These are phyloP conservation scores for Rhizopogon roseolus DNA, from an alignment of 768 basidiomycete species.

Conservation along the genomic window DNA sequence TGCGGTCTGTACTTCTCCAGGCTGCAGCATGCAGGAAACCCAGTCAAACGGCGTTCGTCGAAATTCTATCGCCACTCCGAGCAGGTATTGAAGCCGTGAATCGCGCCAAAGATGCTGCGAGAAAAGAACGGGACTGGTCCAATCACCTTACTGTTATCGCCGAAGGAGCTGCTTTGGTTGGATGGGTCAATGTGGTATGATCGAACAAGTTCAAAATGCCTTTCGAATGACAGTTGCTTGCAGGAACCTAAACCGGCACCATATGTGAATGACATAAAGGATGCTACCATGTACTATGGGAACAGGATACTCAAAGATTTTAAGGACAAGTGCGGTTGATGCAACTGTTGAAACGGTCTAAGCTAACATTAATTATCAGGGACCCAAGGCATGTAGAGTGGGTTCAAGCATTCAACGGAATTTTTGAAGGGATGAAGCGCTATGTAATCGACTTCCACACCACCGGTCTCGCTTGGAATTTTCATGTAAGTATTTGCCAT, in stretches of 20 bases:
- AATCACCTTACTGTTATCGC: slow-evolving; percentile 77
- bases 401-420: slow-evolving; percentile 64
- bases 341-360: neutral
- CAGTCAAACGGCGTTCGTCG: slow-evolving; percentile 49
- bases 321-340: slow-evolving; percentile 75
- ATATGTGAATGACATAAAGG: slow-evolving; percentile 78
- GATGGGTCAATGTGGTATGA: slow-evolving; percentile 85
- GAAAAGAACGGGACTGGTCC: slow-evolving; percentile 78
- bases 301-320: slow-evolving; percentile 89
- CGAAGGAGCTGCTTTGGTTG: slow-evolving; percentile 76
- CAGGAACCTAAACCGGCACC: slow-evolving; percentile 77
- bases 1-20: slow-evolving; percentile 64
- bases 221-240: neutral
- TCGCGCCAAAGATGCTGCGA: slow-evolving; percentile 77
- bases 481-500: slow-evolving; percentile 45
- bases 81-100: slow-evolving; percentile 69
- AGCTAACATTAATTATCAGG: slow-evolving; percentile 36
- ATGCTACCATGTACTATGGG: slow-evolving; percentile 82
- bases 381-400: slow-evolving; percentile 86
- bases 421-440: slow-evolving; percentile 75
- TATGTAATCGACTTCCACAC: slow-evolving; percentile 85
- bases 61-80: slow-evolving; percentile 64
- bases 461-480: slow-evolving; percentile 87
- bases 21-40: slow-evolving; percentile 81
- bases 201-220: neutral